Evolutionary conservation across 169 alveolate genomes (phyloP).

Genomic region (Eimeria falciformis): DNA sequence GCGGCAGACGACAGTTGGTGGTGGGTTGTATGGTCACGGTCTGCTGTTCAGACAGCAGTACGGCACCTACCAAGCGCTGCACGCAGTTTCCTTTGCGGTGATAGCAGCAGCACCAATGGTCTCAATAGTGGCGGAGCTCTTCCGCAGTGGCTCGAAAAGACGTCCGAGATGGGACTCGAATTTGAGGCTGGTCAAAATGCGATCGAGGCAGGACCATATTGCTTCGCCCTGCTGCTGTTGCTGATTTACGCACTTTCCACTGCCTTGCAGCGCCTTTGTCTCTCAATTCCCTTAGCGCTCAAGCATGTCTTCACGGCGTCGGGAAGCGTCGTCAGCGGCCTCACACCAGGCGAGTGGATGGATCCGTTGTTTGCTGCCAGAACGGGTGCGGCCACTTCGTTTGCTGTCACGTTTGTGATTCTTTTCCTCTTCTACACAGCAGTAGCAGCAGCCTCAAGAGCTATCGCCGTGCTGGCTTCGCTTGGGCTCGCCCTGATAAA

Average conservation of each 20-base stretch:
- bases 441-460: slow-evolving; percentile 1
- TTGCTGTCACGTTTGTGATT: slow-evolving; percentile 48
- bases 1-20: background rate
- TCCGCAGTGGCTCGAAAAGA: slow-evolving; percentile 6
- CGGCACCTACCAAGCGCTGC: slow-evolving; percentile 37
- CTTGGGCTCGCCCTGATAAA: background rate
- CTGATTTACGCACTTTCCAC: slow-evolving; percentile 29
- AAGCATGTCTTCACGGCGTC: background rate
- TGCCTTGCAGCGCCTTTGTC: slow-evolving; percentile 25
- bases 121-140: background rate
- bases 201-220: slow-evolving; percentile 51
- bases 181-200: slow-evolving; percentile 25
- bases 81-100: slow-evolving; percentile 40
- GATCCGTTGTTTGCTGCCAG: slow-evolving; percentile 10
- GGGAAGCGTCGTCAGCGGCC: background rate
- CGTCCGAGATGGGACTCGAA: background rate
- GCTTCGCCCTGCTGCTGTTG: slow-evolving; percentile 56
- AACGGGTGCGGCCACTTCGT: slow-evolving; percentile 32
- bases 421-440: slow-evolving; percentile 33
- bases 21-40: slow-evolving; percentile 34
- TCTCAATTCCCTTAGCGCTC: slow-evolving; percentile 9
- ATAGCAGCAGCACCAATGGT: background rate
- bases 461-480: background rate
- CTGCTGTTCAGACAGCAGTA: slow-evolving; percentile 25
- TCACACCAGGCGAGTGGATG: background rate